Conservation (phyloP, 257 asterid species). For the Petunia axillaris region DNA sequence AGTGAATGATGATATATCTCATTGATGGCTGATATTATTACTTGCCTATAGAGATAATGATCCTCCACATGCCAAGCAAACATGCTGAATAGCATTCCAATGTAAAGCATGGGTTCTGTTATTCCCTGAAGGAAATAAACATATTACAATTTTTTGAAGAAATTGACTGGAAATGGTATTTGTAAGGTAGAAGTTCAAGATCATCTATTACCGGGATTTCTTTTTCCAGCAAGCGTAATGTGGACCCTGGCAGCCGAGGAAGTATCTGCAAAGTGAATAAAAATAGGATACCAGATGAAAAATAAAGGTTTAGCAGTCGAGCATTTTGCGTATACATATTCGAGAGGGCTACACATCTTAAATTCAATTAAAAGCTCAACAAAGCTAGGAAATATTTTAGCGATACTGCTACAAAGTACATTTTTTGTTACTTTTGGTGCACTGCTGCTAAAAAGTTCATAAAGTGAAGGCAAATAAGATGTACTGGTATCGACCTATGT, state of each 20-base stretch:
- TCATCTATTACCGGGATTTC: slow-evolving; percentile 41
- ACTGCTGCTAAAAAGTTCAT: too few relatives aligned
- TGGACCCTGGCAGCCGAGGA: slow-evolving; percentile 32
- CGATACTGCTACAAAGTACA: too few relatives aligned
- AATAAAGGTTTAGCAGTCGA: not conserved
- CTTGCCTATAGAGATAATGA: slow-evolving; percentile 51
- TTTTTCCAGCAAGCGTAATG: slow-evolving; percentile 41
- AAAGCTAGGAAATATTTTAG: too few relatives aligned
- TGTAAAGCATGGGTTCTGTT: slow-evolving; percentile 52
- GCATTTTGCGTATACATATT: not conserved
- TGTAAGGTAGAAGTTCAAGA: not conserved
- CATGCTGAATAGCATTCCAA: slow-evolving; percentile 57
- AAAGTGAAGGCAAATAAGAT: too few relatives aligned
- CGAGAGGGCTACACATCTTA: not conserved
- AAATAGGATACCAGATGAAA: not conserved
- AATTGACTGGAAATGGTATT: too few relatives aligned
- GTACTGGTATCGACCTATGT: too few relatives aligned
- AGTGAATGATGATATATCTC: not conserved
- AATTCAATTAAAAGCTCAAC: too few relatives aligned
- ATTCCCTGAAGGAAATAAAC: slow-evolving; percentile 42
- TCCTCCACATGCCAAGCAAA: slow-evolving; percentile 63
- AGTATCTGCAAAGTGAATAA: slow-evolving; percentile 33
- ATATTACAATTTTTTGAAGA: not conserved
- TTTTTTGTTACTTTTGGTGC: too few relatives aligned
- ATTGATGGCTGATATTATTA: slow-evolving; percentile 1